A percentile compares a stretch with the other conserved stretches of the same genome.
phyloP scores from a whole-genome alignment of 768 basidiomycete genomes.

The Holtermanniella nyarrowii region DNA sequence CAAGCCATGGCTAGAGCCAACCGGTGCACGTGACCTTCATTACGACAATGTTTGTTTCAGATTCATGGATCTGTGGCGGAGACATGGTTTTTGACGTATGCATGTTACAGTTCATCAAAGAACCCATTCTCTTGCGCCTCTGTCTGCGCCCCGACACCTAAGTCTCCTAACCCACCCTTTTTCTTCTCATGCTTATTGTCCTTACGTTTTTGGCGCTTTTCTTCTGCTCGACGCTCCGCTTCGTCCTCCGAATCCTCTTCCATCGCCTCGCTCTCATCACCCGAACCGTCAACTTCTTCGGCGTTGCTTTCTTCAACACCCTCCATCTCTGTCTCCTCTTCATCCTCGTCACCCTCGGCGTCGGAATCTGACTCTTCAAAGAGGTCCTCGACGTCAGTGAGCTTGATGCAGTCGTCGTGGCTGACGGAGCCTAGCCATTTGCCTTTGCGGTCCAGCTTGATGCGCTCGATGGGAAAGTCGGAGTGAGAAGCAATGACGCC shows the following conservation, averaged over 20 bases:
- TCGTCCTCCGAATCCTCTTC: conserved; percentile 2
- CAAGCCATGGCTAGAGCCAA: no score
- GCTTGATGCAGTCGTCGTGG: conserved; percentile 72
- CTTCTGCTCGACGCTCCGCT: conserved; percentile 2
- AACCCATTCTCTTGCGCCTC: background rate
- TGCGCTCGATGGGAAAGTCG: conserved; percentile 81
- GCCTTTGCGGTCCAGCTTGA: conserved; percentile 54
- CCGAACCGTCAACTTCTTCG: conserved; percentile 12
- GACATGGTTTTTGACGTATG: no score
- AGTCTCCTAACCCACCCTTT: background rate
- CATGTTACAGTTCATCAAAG: background rate
- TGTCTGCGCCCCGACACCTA: background rate
- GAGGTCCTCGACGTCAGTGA: conserved; percentile 73
- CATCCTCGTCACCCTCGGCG: conserved; percentile 36
- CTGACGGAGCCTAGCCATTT: conserved; percentile 90
- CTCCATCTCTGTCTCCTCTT: conserved; percentile 42
- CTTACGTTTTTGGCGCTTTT: background rate
- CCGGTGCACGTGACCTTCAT: no score
- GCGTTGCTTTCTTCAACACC: conserved; percentile 35
- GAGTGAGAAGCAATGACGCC: conserved; percentile 87
- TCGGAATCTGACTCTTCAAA: conserved; percentile 52
- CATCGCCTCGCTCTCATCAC: conserved; percentile 1
- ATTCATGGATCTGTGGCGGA: no score
- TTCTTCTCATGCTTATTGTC: background rate
- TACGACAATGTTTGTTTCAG: no score